Base-by-base conservation (phyloP, 1,284 basidiomycete species). In the Naganishia cerealis region DNA sequence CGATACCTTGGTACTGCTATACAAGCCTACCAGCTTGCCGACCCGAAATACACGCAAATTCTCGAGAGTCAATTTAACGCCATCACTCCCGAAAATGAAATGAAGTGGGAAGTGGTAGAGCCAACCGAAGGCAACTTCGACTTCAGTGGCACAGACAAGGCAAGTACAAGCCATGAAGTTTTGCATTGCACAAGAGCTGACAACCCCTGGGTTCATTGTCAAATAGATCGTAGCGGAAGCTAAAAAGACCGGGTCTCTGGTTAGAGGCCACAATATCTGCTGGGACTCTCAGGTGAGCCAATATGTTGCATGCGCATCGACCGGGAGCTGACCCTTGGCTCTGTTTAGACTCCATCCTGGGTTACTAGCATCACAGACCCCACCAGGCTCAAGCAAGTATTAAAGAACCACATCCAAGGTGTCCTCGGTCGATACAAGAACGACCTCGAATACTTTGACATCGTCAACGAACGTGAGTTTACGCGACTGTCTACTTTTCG, bases 391-490 rank as follows among this genome's bases (percentile, higher is more conserved):
- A 76, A 74, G 66, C 36, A 53, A 5, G 72, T 73, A 5, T 68
- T 75, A 21, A 70, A 71, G 55, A 69, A 69, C 18, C 76, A 77
- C 54, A 74, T 77, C 53, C 67, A 75, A 46, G 73, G 71, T 6
- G 75, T 77, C 12, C 54, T 76, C 57, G 75, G 74, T 24, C 65
- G 76, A 40, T 77, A 76, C 67, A 73, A 69, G 38, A 66, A 73
- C 18, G 69, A 72, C 48, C 70, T 76, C 39, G 74, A 73, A 48
- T 73, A 74, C 21, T 71, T 77, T 43, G 76, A 77, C 57, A 73
- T 77, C 9, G 71, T 77, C 71, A 77, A 77, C 59, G 76, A 77
- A 63, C 76, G 75, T 75, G 65, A 75, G 74, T 73, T 8, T 40
- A 24, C 9, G n/a, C 38, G 24, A 53, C n/a, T 40, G 13, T 18